A percentile compares a stretch with the other conserved stretches of the same genome.
Evolutionary conservation across 257 asterid genomes (phyloP).

Genomic region (Sherardia arvensis): DNA sequence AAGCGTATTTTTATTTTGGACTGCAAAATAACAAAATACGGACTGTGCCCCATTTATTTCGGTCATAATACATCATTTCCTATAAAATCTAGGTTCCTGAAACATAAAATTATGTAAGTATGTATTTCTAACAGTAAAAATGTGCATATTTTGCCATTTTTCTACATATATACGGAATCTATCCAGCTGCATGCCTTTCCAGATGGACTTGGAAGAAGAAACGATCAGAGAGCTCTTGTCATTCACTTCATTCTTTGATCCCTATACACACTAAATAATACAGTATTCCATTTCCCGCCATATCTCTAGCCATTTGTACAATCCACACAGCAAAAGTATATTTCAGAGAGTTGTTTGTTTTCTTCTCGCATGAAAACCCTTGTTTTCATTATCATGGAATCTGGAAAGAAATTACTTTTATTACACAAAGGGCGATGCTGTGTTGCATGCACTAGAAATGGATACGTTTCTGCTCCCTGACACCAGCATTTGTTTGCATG

Average conservation of each 20-base stretch:
- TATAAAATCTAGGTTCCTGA: too few species aligned
- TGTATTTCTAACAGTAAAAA: too few species aligned
- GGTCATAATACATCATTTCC: too few species aligned
- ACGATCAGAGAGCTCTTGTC: neutral
- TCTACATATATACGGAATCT: slow-evolving; percentile 13
- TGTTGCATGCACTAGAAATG: slow-evolving; percentile 16
- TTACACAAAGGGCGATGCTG: neutral
- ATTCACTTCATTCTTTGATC: too few species aligned
- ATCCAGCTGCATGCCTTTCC: slow-evolving; percentile 23
- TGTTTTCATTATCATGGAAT: neutral
- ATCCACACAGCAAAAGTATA: too few species aligned
- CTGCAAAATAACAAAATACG: too few species aligned
- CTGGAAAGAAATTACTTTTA: neutral
- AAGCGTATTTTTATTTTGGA: too few species aligned
- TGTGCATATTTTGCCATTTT: too few species aligned
- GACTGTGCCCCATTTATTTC: too few species aligned
- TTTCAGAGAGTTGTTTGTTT: too few species aligned
- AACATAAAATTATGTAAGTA: too few species aligned
- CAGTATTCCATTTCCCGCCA: neutral
- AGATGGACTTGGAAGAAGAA: slow-evolving; percentile 11
- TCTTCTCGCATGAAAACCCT: neutral
- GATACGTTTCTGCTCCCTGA: slow-evolving; percentile 6
- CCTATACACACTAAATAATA: too few species aligned
- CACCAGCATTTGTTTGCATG: slow-evolving; percentile 3
- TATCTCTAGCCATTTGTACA: neutral